Conservation (phyloP, 202 grass and related monocot species). For the Hordeum pubiflorum region DNA sequence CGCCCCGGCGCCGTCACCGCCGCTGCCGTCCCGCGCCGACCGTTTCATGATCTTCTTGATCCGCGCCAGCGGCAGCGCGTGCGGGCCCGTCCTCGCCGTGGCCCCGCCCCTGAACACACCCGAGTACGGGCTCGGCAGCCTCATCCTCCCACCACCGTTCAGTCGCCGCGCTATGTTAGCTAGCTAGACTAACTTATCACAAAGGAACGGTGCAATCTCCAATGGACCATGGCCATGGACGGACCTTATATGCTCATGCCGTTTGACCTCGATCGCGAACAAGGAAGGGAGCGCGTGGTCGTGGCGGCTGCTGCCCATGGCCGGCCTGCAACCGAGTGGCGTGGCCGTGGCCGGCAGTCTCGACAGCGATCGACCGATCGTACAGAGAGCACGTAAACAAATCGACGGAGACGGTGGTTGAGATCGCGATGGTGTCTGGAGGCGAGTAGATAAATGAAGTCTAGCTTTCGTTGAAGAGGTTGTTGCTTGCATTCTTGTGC, state of each 20-base stretch:
- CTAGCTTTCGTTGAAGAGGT: neutral
- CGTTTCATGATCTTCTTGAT: slow-evolving; percentile 82
- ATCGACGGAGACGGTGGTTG: neutral
- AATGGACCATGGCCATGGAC: neutral
- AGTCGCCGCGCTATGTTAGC: no score
- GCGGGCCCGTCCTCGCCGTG: slow-evolving; percentile 44
- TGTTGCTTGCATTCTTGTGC: neutral
- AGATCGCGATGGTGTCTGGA: neutral
- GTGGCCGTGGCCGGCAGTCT: slow-evolving; percentile 29
- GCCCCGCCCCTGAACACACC: slow-evolving; percentile 36
- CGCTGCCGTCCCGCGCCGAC: slow-evolving; percentile 25
- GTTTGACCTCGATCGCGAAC: neutral
- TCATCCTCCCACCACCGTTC: slow-evolving; percentile 39
- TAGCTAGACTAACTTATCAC: no score
- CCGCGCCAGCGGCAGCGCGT: slow-evolving; percentile 64
- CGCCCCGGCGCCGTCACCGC: slow-evolving; percentile 4
- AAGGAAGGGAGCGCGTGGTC: neutral
- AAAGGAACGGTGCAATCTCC: neutral
- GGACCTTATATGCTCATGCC: neutral
- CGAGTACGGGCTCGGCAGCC: slow-evolving; percentile 49
- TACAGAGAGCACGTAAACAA: neutral
- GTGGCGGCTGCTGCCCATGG: slow-evolving; percentile 19
- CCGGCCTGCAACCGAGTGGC: slow-evolving; percentile 36
- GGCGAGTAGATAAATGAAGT: neutral
- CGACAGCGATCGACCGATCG: slow-evolving; percentile 11